Evolutionary conservation across 2,329 filamentous ascomycete genomes (phyloP), one percentile per base, ranked within the genome.

Genomic region (Monilinia laxa): DNA sequence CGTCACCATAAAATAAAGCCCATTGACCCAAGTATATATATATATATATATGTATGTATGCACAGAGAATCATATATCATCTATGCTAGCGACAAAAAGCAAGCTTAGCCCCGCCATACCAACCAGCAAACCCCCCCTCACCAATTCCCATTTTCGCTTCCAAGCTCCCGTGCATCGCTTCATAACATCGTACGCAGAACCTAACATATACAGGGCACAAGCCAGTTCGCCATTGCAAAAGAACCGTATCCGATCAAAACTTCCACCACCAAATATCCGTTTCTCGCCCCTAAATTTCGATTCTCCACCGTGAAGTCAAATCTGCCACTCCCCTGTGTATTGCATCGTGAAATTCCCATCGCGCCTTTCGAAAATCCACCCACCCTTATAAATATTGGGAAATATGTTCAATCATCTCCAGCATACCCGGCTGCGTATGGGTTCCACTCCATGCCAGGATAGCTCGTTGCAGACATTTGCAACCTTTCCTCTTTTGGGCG

Each of bases 371-470:
- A 14, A 12, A 12, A 11, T 10, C 23, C 18, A 5, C 9, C 18
- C 31, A 31, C 11, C 38, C 12, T 0, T 12, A 35, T n/a, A 35
- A 4, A 5, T n/a, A 3, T 23, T 2, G 3, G 4, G 11, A 49
- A 49, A 11, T 23, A 23, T 35, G 9, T 25, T 45, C 25, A 47
- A n/a, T 38, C 20, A 31, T 47, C 38, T 4, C 10, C 25, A 38
- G 5, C 2, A 16, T 23, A 59, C n/a, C 28, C 23, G 2, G 28
- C n/a, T 20, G 20, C 45, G 38, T 64, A 67, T 25, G 65, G 65
- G 45, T 67, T 64, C 65, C 88, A 91, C 75, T 90, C 88, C 78
- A 90, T 86, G 0, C 88, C 88, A 0, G 88, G 88, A 76, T 90
- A 91, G 74, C 84, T 87, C 16, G 87, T 88, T 9, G 87, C 87